Percentiles rank a stretch among this genome's conserved stretches.
Conservation (phyloP, 371 early-diverging fungal genomes). For the Thermomucor indicae-seudaticae region DNA sequence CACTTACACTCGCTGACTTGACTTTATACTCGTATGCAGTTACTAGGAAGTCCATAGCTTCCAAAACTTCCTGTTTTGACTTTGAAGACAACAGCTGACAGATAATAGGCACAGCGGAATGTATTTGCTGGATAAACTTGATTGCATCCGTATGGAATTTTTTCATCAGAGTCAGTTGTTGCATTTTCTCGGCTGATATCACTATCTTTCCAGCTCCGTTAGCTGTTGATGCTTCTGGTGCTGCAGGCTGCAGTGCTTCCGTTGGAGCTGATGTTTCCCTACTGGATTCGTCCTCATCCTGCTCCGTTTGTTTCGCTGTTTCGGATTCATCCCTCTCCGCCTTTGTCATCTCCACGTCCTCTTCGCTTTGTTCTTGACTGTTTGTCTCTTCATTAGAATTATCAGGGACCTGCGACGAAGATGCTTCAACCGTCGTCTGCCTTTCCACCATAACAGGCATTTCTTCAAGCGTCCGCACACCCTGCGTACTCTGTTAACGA, state of each 20-base stretch:
- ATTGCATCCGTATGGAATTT: constrained; percentile 87
- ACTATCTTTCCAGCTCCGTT: constrained; percentile 7
- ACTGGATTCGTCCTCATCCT: constrained; percentile 3
- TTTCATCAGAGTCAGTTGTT: constrained; percentile 59
- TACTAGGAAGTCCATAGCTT: constrained; percentile 93
- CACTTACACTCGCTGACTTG: constrained; percentile 65
- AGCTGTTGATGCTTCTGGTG: background rate
- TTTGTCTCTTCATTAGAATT: constrained; percentile 4
- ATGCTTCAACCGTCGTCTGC: background rate
- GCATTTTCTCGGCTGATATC: constrained; percentile 49
- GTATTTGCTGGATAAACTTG: constrained; percentile 75
- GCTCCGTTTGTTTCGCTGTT: constrained; percentile 6
- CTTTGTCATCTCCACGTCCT: constrained; percentile 14
- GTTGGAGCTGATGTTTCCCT: background rate
- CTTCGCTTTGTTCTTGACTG: constrained; percentile 4
- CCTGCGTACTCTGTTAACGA: background rate
- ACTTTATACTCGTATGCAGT: constrained; percentile 79
- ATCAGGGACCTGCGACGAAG: background rate
- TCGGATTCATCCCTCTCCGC: constrained; percentile 8
- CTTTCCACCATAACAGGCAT: background rate
- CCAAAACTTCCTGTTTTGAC: constrained; percentile 87
- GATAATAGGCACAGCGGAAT: constrained; percentile 67
- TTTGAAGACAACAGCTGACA: constrained; percentile 85
- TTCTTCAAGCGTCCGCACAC: constrained; percentile 1
- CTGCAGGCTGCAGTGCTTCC: background rate